Conservation (phyloP, 371 early-diverging fungal genomes). For the Enterocytospora artemiae region DNA sequence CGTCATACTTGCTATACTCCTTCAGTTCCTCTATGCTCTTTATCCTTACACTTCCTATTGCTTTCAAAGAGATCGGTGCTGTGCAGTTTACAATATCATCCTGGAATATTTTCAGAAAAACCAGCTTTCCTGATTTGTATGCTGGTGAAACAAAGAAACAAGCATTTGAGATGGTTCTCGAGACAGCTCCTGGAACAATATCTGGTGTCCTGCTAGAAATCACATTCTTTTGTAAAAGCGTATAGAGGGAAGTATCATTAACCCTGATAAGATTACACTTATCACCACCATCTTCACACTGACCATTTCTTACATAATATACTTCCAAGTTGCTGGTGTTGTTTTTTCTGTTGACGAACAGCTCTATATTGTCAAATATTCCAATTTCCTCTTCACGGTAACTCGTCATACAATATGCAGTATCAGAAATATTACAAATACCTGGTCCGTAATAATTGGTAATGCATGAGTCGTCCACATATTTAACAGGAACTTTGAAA, state of each 20-base stretch:
- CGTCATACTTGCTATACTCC: no score
- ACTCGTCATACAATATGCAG: not conserved
- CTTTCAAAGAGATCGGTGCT: conserved; percentile 1
- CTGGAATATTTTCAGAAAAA: conserved; percentile 18
- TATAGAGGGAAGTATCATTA: not conserved
- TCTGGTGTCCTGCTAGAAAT: not conserved
- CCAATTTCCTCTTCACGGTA: not conserved
- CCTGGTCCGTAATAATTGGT: conserved; percentile 10
- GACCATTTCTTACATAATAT: not conserved
- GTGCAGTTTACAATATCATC: not conserved
- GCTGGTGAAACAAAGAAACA: not conserved
- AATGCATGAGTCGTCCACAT: not conserved
- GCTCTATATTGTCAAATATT: conserved; percentile 5
- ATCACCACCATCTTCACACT: not conserved
- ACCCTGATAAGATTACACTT: not conserved
- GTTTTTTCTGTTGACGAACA: not conserved
- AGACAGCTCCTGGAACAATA: not conserved
- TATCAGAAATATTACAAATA: not conserved
- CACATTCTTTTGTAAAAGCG: not conserved
- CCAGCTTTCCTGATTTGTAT: not conserved
- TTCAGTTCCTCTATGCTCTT: conserved; percentile 12
- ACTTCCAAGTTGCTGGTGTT: conserved; percentile 1
- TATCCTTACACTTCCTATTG: not conserved
- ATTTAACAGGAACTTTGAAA: not conserved
- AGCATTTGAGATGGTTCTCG: not conserved